A percentile compares a stretch with the other conserved stretches of the same genome.
These are phyloP conservation scores for Diaporthe helianthi DNA, from an alignment of 2,329 filamentous ascomycete genomes.

Conservation along the genomic window DNA sequence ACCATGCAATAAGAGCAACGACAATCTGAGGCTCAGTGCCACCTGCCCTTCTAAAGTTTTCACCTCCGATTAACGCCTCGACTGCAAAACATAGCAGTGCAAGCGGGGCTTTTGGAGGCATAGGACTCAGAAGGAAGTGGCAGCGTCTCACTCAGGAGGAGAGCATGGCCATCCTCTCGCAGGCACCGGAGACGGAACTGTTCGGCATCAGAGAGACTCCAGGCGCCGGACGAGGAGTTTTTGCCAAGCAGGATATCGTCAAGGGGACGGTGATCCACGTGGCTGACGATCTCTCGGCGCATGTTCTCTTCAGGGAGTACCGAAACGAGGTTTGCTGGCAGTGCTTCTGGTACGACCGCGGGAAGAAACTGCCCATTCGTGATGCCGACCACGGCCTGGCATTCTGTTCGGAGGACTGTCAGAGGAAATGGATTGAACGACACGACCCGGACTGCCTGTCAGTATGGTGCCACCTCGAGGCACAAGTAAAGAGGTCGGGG, in stretches of 20 bases:
- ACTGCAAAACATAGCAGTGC: background rate
- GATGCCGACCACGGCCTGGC: conserved; percentile 25
- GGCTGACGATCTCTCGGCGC: conserved; percentile 28
- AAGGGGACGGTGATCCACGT: background rate
- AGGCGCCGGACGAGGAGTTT: conserved; percentile 29
- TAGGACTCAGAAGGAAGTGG: background rate
- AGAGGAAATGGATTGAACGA: background rate
- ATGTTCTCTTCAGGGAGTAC: conserved; percentile 31
- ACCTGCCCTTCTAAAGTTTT: background rate
- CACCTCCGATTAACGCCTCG: background rate
- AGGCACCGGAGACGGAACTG: background rate
- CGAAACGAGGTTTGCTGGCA: conserved; percentile 34
- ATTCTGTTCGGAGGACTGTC: conserved; percentile 29
- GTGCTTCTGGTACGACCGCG: conserved; percentile 31
- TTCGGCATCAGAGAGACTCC: conserved; percentile 26
- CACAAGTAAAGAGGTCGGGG: background rate
- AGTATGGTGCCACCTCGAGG: conserved; percentile 27
- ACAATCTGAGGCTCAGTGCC: background rate
- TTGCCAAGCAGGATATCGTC: conserved; percentile 8
- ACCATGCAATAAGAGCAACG: background rate
- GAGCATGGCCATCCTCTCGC: background rate
- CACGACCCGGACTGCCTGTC: conserved; percentile 21
- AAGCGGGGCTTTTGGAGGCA: background rate
- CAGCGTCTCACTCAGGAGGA: background rate
- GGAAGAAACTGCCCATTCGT: conserved; percentile 26